Base-by-base conservation (phyloP, 345 rosid genomes). In the Eutrema yunnanense region DNA sequence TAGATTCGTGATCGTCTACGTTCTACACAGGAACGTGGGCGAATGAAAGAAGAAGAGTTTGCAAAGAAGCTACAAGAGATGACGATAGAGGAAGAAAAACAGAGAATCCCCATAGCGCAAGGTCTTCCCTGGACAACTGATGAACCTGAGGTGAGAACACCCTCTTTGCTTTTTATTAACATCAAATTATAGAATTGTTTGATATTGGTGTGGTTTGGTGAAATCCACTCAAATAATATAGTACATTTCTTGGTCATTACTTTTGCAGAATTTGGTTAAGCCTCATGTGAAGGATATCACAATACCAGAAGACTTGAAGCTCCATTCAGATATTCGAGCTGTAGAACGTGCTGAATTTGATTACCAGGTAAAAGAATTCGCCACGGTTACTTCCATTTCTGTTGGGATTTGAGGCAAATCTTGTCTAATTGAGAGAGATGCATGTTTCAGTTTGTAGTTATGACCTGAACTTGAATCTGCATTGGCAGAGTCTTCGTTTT, bases 51-150 rank as follows among this genome's bases (percentile, higher is more conserved):
- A 71, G 99, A 92, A 67, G 97, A 92, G 49, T 87, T 96, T 43
- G 51, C 77, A 71, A 90, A 88, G 86, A 96, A 86, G 83, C 32
- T 90, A 48, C 90, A 83, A 53, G 92, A 92, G 78, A 83, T 84
- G 87, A 79, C 71, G 82, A 22, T 58, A 6, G 92, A 87, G 68
- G 89, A 87, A 79, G 88, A 84, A 78, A 96, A 72, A 67, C 80
- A 57, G 75, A 81, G 97, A 63, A 79, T 88, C 41, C 99, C 97
- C 0, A 60, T 86, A 33, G 99, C 99, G 16, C 98, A 90, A 82
- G 98, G 97, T 67, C 92, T 90, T 69, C 98, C 99, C 14, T 90
- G 86, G 87, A 96, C 99, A 69, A 92, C 97, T 46, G 99, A 95
- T 71, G 99, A 88, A 60, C 97, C 98, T 19, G 96, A 95, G 88